These are phyloP conservation scores for Populus simonii DNA, from an alignment of 345 rosid genomes.

Conservation along the genomic window DNA sequence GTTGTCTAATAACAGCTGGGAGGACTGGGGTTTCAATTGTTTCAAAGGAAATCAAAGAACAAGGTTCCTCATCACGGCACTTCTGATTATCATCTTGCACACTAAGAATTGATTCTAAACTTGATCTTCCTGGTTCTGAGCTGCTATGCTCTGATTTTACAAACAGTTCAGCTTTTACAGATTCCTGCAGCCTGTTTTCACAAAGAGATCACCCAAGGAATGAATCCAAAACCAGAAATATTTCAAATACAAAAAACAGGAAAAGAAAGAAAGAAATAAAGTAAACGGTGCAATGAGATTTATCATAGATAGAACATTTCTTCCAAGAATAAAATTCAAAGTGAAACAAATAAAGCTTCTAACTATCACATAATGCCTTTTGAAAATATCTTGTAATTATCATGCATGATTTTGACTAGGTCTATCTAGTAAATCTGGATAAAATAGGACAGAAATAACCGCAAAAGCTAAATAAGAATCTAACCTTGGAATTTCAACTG, in stretches of 20 bases:
- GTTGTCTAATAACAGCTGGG: slow-evolving; percentile 61
- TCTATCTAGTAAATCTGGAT: background rate
- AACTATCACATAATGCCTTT: slow-evolving; percentile 8
- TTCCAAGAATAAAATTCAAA: background rate
- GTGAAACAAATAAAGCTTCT: background rate
- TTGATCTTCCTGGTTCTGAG: slow-evolving; percentile 45
- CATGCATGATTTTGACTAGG: background rate
- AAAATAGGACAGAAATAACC: background rate
- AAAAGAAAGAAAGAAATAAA: background rate
- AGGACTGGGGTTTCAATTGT: slow-evolving; percentile 48
- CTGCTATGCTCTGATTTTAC: slow-evolving; percentile 14
- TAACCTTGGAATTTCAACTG: slow-evolving; percentile 80
- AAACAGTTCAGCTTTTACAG: slow-evolving; percentile 6
- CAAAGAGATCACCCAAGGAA: slow-evolving; percentile 18
- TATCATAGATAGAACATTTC: background rate
- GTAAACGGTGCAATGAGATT: background rate
- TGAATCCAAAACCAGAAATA: slow-evolving; percentile 11
- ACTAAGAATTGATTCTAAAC: slow-evolving; percentile 29
- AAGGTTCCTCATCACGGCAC: slow-evolving; percentile 49
- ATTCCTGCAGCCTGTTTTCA: slow-evolving; percentile 42
- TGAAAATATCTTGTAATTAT: slow-evolving; percentile 4
- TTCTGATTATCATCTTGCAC: slow-evolving; percentile 34
- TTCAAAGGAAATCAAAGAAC: slow-evolving; percentile 86
- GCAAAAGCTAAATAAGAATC: slow-evolving; percentile 21
- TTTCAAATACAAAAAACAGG: background rate